These are phyloP conservation scores for Globisporangium heterothallicum DNA, from an alignment of 352 stramenopile species.

Conservation along the genomic window DNA sequence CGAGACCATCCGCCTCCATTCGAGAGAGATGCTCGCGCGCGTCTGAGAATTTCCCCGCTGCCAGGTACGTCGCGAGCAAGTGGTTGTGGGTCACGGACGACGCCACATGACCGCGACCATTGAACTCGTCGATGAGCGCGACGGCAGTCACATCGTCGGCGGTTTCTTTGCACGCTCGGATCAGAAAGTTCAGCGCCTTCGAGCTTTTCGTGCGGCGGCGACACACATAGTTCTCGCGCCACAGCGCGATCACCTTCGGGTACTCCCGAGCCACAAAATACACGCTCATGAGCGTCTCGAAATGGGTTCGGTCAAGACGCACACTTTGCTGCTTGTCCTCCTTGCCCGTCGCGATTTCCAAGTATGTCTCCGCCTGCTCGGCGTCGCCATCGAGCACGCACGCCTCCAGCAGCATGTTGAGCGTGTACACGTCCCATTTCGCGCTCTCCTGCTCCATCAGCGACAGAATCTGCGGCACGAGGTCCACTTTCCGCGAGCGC, in stretches of 20 bases:
- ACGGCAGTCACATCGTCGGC: slow-evolving; percentile 39
- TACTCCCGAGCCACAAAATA: slow-evolving; percentile 59
- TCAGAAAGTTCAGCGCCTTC: slow-evolving; percentile 77
- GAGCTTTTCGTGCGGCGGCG: slow-evolving; percentile 61
- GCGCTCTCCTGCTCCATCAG: slow-evolving; percentile 37
- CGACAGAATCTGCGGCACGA: slow-evolving; percentile 48
- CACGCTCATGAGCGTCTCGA: slow-evolving; percentile 69
- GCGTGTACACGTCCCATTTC: slow-evolving; percentile 70
- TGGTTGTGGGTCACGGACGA: slow-evolving; percentile 73
- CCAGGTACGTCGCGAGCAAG: slow-evolving; percentile 58
- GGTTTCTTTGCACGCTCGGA: slow-evolving; percentile 47
- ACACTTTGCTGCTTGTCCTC: slow-evolving; percentile 24
- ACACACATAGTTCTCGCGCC: slow-evolving; percentile 48
- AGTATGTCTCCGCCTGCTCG: slow-evolving; percentile 49
- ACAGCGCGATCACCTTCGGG: slow-evolving; percentile 43
- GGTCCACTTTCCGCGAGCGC: slow-evolving; percentile 42
- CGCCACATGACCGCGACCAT: slow-evolving; percentile 38
- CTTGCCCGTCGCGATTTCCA: slow-evolving; percentile 32
- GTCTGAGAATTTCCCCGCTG: slow-evolving; percentile 40
- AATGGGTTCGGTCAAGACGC: slow-evolving; percentile 57
- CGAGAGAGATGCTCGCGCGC: slow-evolving; percentile 41
- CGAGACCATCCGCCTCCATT: slow-evolving; percentile 37
- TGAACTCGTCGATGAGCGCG: slow-evolving; percentile 58
- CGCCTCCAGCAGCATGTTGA: slow-evolving; percentile 70
- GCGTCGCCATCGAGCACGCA: slow-evolving; percentile 42